Base-by-base conservation (phyloP, 768 basidiomycete genomes). In the Podaxis carcinomalis region DNA sequence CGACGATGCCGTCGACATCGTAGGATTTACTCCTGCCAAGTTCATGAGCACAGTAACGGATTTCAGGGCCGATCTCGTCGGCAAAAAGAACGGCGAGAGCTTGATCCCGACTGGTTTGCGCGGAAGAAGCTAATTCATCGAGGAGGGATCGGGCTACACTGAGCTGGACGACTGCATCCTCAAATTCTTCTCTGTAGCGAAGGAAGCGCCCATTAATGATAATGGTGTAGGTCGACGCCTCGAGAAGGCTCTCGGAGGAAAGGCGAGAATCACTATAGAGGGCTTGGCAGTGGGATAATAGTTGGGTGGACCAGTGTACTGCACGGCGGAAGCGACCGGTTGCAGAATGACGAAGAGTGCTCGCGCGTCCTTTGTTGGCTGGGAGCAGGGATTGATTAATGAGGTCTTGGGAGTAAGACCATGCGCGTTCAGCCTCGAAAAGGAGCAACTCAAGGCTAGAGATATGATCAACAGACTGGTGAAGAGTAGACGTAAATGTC, bases 1-100 rank as follows among this genome's bases (percentile, higher is more conserved):
- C 74, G 19, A 86, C 88, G 64, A 95, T 89, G 3, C 78, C 83
- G 64, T 91, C 88, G 32, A 94, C 76, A 69, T 94, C 92, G 73
- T 95, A 95, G 3, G 91, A 87, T 67, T 86, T 88, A 46, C 78
- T 78, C 56, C 85, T 78, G 1, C 93, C 92, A 13, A 95, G 78
- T 68, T 93, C 88, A 67, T 98, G 96, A 0, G 95, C 95, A 66
- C 90, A 93, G 73, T 95, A 89, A 49, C 96, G 80, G 57, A 98
- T 93, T 72, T 97, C 87, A 0, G 96, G 94, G 23, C 91, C 88
- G 56, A 96, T 84, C 67, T 91, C 89, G 68, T 98, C 95, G 4
- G 88, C 82, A 68, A 92, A 90, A 32, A 92, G 80, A 7, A 85
- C 83, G 4, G 93, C 90, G 7, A 98, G 81, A 1, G 95, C 96